Evolutionary conservation across 1,139 yeast genomes (phyloP).

Genomic region (Eremothecium gossypii): DNA sequence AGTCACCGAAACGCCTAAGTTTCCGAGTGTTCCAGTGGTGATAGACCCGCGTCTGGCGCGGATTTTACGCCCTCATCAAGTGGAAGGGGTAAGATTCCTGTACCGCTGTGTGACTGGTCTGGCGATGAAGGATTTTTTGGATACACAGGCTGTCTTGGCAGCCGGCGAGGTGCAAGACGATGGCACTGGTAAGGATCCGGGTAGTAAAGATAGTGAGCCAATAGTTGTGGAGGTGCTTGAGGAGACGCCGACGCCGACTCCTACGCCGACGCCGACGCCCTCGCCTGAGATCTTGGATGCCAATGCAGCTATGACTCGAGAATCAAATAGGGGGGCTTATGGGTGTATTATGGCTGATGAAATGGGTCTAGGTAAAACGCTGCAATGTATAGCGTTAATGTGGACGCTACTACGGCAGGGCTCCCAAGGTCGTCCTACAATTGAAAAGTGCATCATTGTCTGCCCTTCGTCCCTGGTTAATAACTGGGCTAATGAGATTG

Average conservation of each 20-base stretch:
- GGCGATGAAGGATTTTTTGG: constrained; percentile 35
- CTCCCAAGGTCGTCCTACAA: constrained; percentile 78
- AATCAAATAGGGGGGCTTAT: constrained; percentile 62
- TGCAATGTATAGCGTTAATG: constrained; percentile 85
- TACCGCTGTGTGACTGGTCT: constrained; percentile 88
- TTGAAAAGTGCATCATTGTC: constrained; percentile 84
- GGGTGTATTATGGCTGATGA: constrained; percentile 99
- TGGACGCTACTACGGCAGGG: constrained; percentile 91
- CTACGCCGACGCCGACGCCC: not conserved
- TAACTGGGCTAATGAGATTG: constrained; percentile 96
- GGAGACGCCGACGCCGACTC: too few species aligned
- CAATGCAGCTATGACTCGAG: constrained; percentile 2
- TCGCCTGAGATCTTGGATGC: constrained; percentile 2
- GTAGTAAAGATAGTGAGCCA: not conserved
- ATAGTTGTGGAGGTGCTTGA: not conserved
- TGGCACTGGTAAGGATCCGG: not conserved
- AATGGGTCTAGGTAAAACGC: constrained; percentile 95
- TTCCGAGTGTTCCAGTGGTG: constrained; percentile 88
- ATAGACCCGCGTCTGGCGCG: constrained; percentile 84
- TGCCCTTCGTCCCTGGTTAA: constrained; percentile 93
- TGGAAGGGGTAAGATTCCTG: constrained; percentile 87
- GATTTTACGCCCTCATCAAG: constrained; percentile 88
- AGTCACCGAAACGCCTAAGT: constrained; percentile 32
- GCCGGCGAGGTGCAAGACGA: not conserved
- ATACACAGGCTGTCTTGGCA: constrained; percentile 17